phyloP scores from a whole-genome alignment of 2,329 filamentous ascomycete genomes.

The Trematosphaeria pertusa region DNA sequence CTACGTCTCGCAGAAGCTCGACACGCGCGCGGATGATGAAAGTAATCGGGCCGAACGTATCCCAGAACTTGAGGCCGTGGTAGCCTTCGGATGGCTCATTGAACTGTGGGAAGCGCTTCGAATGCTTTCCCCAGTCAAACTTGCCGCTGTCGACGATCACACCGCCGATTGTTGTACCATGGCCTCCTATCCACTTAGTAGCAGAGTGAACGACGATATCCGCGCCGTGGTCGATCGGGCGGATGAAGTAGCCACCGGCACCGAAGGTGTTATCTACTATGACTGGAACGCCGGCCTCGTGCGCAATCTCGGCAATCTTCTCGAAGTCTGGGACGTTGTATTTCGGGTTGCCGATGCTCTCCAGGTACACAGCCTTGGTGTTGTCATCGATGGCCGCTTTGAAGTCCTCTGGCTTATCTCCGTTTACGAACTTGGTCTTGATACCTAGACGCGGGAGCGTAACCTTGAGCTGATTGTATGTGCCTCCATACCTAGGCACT shows the following conservation, averaged over 20 bases:
- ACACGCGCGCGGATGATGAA: constrained; percentile 88
- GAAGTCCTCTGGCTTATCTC: constrained; percentile 81
- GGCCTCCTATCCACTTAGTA: constrained; percentile 96
- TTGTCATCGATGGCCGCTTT: constrained; percentile 85
- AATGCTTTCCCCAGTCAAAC: constrained; percentile 91
- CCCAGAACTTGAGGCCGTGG: constrained; percentile 93
- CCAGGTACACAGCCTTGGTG: constrained; percentile 90
- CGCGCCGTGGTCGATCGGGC: constrained; percentile 87
- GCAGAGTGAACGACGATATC: constrained; percentile 95
- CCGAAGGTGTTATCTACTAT: constrained; percentile 92
- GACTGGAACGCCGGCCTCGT: constrained; percentile 66
- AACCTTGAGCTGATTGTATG: constrained; percentile 97
- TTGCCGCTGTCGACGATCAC: constrained; percentile 87
- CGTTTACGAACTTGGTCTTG: constrained; percentile 83
- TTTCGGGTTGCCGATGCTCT: constrained; percentile 91
- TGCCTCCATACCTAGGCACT: constrained; percentile 74
- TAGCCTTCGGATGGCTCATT: constrained; percentile 87
- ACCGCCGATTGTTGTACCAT: constrained; percentile 90
- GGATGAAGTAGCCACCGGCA: constrained; percentile 85
- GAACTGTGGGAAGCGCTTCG: constrained; percentile 88
- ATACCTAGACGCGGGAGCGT: constrained; percentile 87
- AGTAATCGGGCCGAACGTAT: constrained; percentile 82
- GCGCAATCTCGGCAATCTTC: constrained; percentile 81
- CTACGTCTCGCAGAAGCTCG: constrained; percentile 88
- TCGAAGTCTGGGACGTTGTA: constrained; percentile 95